Conservation (phyloP, 2,329 filamentous ascomycete species). For the Calonectria crousiana region DNA sequence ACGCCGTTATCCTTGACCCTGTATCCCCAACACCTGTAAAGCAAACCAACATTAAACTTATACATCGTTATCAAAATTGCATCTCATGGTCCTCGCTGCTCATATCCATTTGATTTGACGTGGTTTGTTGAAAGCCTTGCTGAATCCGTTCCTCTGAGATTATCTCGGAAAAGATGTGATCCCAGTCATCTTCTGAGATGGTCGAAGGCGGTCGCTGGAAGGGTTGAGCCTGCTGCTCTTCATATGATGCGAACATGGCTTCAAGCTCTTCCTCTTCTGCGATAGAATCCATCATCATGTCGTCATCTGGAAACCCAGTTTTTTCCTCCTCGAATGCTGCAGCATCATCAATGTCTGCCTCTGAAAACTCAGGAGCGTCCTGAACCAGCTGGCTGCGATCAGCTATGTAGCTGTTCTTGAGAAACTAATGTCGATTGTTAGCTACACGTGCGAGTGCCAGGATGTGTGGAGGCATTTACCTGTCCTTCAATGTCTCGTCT, state of each 20-base stretch:
- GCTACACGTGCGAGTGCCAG: neutral
- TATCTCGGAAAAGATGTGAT: constrained; percentile 67
- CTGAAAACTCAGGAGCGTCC: constrained; percentile 56
- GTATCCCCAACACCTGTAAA: constrained; percentile 33
- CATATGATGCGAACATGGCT: constrained; percentile 64
- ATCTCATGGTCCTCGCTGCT: constrained; percentile 47
- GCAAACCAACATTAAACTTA: constrained; percentile 17
- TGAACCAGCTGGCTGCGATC: constrained; percentile 48
- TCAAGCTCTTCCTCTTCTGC: constrained; percentile 69
- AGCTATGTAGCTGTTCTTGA: constrained; percentile 51
- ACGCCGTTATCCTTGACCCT: constrained; percentile 34
- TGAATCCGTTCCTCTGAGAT: constrained; percentile 47
- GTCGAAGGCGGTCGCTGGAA: constrained; percentile 48
- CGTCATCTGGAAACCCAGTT: constrained; percentile 49
- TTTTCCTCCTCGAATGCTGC: constrained; percentile 50
- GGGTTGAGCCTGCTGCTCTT: constrained; percentile 45
- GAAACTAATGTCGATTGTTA: constrained; percentile 44
- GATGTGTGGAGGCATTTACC: constrained; percentile 35
- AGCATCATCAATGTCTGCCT: constrained; percentile 66
- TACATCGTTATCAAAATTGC: constrained; percentile 23
- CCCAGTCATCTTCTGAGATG: constrained; percentile 70
- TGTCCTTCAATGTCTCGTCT: constrained; percentile 72
- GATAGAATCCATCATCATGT: constrained; percentile 64
- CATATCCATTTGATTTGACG: constrained; percentile 62
- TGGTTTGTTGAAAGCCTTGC: constrained; percentile 27